These are phyloP conservation scores for Nymphaea colorata DNA, from an alignment of 164 flowering plant species.

Conservation along the genomic window DNA sequence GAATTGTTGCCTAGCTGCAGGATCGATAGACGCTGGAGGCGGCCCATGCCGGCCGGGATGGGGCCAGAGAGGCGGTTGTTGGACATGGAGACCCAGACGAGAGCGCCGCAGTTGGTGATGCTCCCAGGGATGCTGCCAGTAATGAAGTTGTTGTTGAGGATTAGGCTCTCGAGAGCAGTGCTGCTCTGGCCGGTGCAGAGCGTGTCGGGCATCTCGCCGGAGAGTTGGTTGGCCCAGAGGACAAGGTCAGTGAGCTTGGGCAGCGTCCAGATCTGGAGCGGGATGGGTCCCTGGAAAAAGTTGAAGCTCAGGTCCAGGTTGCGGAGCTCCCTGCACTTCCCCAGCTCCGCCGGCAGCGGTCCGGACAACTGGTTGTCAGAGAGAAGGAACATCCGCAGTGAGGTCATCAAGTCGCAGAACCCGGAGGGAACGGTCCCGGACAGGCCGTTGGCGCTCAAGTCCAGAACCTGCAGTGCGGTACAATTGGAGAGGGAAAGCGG, in stretches of 20 bases:
- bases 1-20: slow-evolving; percentile 80
- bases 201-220: slow-evolving; percentile 59
- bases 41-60: slow-evolving; percentile 57
- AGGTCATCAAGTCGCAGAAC: slow-evolving; percentile 34
- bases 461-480: slow-evolving; percentile 43
- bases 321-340: slow-evolving; percentile 41
- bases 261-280: slow-evolving; percentile 45
- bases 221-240: slow-evolving; percentile 67
- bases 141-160: slow-evolving; percentile 67
- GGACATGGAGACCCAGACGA: slow-evolving; percentile 77
- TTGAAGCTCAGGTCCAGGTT: slow-evolving; percentile 76
- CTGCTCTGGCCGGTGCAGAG: slow-evolving; percentile 51
- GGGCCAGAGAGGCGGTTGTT: slow-evolving; percentile 56
- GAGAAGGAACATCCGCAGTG: slow-evolving; percentile 35
- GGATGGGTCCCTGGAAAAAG: slow-evolving; percentile 42
- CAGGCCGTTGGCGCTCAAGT: slow-evolving; percentile 62
- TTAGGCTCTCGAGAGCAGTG: slow-evolving; percentile 37
- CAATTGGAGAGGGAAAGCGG: slow-evolving; percentile 44
- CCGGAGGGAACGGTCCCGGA: slow-evolving; percentile 45
- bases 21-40: slow-evolving; percentile 49
- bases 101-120: slow-evolving; percentile 43
- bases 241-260: slow-evolving; percentile 58
- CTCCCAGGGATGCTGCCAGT: slow-evolving; percentile 53
- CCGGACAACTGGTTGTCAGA: slow-evolving; percentile 53
- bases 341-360: slow-evolving; percentile 42